Evolutionary conservation across 768 basidiomycete genomes (phyloP).

Genomic region (Pulveroboletus ravenelii): DNA sequence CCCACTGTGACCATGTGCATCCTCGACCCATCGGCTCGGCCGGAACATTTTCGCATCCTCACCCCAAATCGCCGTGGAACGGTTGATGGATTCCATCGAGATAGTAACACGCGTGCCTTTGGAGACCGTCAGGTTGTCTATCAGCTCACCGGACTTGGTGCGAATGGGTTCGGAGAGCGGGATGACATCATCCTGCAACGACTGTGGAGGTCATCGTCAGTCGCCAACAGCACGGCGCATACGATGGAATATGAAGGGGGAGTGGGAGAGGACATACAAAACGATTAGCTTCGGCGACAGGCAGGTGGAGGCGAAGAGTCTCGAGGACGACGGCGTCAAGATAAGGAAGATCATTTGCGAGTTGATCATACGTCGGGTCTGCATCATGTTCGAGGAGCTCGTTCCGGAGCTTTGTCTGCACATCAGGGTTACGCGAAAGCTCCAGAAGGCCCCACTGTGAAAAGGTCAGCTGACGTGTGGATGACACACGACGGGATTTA

Average conservation of each 20-base stretch:
- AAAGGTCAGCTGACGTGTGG: not conserved
- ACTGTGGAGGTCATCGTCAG: slow-evolving; percentile 23
- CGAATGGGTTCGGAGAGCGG: slow-evolving; percentile 29
- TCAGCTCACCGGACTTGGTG: slow-evolving; percentile 35
- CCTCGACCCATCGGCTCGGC: slow-evolving; percentile 59
- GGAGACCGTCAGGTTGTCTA: slow-evolving; percentile 39
- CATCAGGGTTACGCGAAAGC: slow-evolving; percentile 39
- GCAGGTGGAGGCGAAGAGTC: slow-evolving; percentile 39
- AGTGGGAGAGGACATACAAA: not conserved
- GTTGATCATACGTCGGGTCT: slow-evolving; percentile 54
- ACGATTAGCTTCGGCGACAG: slow-evolving; percentile 22
- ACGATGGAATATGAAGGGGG: too few species aligned
- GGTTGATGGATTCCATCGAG: slow-evolving; percentile 46
- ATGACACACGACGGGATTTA: not conserved
- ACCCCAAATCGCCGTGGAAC: slow-evolving; percentile 55
- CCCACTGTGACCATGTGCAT: slow-evolving; percentile 11
- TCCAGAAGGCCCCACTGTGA: slow-evolving; percentile 57
- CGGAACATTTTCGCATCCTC: slow-evolving; percentile 51
- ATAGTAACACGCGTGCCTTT: slow-evolving; percentile 43
- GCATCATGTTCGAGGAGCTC: slow-evolving; percentile 40
- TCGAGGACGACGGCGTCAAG: slow-evolving; percentile 42
- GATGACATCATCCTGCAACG: slow-evolving; percentile 51
- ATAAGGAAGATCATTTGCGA: slow-evolving; percentile 46
- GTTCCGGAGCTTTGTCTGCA: slow-evolving; percentile 45
- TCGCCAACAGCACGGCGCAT: not conserved